phyloP scores from a whole-genome alignment of 495 filamentous ascomycete species.

The Penicillium angulare region DNA sequence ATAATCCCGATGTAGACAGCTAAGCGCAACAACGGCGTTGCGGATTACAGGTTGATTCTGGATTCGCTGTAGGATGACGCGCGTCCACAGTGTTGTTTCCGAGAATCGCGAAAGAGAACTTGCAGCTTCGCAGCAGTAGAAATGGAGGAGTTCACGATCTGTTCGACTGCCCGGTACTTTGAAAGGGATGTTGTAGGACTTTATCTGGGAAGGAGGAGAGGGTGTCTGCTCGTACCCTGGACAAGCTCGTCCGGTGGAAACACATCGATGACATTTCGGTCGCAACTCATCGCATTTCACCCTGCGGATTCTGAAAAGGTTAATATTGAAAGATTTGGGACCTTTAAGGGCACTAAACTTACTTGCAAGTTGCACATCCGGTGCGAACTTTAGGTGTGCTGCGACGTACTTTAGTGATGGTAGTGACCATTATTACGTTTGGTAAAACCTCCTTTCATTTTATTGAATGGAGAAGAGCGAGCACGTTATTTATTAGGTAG shows the following conservation, averaged over 20 bases:
- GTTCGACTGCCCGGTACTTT: constrained; percentile 30
- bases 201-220: constrained; percentile 8
- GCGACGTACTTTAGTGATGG: background rate
- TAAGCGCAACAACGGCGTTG: constrained; percentile 42
- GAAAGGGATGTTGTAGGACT: constrained; percentile 32
- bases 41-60: constrained; percentile 37
- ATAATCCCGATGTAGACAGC: constrained; percentile 13
- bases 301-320: constrained; percentile 27
- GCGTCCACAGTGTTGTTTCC: constrained; percentile 39
- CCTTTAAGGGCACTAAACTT: background rate
- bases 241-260: constrained; percentile 32
- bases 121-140: constrained; percentile 31
- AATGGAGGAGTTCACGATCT: constrained; percentile 39
- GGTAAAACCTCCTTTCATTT: too few relatives aligned
- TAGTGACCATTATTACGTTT: too few relatives aligned
- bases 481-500: too few relatives aligned
- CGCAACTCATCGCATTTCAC: constrained; percentile 47
- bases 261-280: constrained; percentile 38
- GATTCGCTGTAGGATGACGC: constrained; percentile 36
- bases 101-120: constrained; percentile 38
- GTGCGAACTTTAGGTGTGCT: constrained; percentile 1
- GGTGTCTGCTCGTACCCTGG: constrained; percentile 31
- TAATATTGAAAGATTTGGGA: background rate
- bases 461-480: too few relatives aligned
- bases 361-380: background rate